Evolutionary conservation across 2,329 filamentous ascomycete genomes (phyloP).

Genomic region (Grosmannia penicillata): DNA sequence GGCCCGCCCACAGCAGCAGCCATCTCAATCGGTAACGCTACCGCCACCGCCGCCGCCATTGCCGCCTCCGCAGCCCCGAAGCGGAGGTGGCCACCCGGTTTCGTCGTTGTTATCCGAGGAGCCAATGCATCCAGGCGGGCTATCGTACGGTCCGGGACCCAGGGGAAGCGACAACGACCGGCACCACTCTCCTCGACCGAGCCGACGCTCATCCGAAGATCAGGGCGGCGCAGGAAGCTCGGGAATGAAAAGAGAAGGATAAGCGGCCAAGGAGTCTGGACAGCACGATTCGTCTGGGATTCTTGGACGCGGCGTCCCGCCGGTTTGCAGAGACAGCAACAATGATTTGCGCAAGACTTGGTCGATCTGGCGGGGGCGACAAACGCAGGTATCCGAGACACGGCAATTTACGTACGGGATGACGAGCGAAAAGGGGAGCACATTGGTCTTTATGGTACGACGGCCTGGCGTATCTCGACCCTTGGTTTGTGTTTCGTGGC

Average conservation of each 20-base stretch:
- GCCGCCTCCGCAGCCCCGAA: constrained; percentile 14
- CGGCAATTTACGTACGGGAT: too few species aligned
- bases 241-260: not conserved
- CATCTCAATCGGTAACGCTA: not conserved
- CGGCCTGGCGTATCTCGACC: too few species aligned
- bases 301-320: too few species aligned
- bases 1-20: constrained; percentile 8
- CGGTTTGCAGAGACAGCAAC: too few species aligned
- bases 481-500: too few species aligned
- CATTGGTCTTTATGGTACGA: too few species aligned
- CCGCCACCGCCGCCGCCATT: constrained; percentile 1
- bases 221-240: not conserved
- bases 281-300: too few species aligned
- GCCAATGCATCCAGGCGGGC: constrained; percentile 14
- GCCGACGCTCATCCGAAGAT: not conserved
- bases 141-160: constrained; percentile 12
- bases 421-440: too few species aligned
- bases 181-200: constrained; percentile 15
- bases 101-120: constrained; percentile 29
- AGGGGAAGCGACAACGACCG: constrained; percentile 16
- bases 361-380: too few species aligned
- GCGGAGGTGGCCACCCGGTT: constrained; percentile 24
- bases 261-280: not conserved
- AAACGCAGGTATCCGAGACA: too few species aligned
- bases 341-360: too few species aligned